Evolutionary conservation across 129 eudicot species (phyloP).

Genomic region (Lactuca saligna): DNA sequence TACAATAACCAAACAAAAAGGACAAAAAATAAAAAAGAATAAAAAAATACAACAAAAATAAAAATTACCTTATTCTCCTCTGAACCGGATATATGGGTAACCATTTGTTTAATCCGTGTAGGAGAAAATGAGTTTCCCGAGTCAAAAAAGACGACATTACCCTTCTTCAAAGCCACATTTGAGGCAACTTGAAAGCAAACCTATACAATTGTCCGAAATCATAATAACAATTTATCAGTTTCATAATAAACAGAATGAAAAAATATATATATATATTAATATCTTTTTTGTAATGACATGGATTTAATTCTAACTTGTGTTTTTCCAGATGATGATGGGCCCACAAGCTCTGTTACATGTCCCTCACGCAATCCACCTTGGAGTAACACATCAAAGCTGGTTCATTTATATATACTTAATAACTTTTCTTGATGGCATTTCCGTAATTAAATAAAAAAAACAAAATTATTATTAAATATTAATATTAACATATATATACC

Average conservation of each 20-base stretch:
- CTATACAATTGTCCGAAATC: conserved; percentile 27
- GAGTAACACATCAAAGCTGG: conserved; percentile 64
- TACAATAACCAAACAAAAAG: not conserved
- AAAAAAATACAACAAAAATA: not conserved
- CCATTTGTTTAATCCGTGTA: conserved; percentile 51
- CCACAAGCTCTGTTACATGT: conserved; percentile 73
- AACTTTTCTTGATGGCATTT: conserved; percentile 4
- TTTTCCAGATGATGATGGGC: conserved; percentile 86
- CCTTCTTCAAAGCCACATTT: conserved; percentile 51
- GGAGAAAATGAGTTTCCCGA: conserved; percentile 87
- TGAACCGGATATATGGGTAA: conserved; percentile 45
- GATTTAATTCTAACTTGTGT: conserved; percentile 58
- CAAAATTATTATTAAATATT: not conserved
- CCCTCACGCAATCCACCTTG: conserved; percentile 74
- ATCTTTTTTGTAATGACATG: not conserved
- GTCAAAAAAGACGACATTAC: conserved; percentile 57
- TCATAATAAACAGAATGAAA: not conserved
- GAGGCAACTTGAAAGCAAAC: conserved; percentile 80
- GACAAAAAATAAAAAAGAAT: not conserved
- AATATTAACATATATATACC: conserved; percentile 34
- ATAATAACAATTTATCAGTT: conserved; percentile 1
- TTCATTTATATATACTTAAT: conserved; percentile 25
- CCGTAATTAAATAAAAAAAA: conserved; percentile 6
- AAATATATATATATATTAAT: not conserved
- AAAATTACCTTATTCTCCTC: conserved; percentile 37